phyloP scores from a whole-genome alignment of 2,329 filamentous ascomycete species.

The Chrysosporium queenslandicum region DNA sequence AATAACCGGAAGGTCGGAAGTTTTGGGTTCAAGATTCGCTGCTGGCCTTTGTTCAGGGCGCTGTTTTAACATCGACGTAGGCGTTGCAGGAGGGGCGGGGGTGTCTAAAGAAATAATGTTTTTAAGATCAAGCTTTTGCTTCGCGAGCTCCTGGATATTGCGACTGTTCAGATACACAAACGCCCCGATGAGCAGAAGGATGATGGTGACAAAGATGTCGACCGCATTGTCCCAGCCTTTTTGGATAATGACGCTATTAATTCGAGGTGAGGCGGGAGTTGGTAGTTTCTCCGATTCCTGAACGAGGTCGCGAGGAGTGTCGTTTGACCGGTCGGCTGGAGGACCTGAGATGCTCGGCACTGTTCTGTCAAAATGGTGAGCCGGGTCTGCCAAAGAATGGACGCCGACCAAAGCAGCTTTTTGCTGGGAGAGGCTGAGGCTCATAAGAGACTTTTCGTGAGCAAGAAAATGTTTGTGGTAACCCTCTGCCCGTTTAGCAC shows the following conservation, averaged over 20 bases:
- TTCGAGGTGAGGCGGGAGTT: slow-evolving; percentile 31
- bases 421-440: slow-evolving; percentile 39
- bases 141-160: slow-evolving; percentile 33
- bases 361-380: slow-evolving; percentile 27
- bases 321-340: slow-evolving; percentile 28
- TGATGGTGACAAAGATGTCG: slow-evolving; percentile 36
- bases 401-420: slow-evolving; percentile 59
- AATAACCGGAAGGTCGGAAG: background rate
- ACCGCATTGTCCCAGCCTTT: slow-evolving; percentile 38
- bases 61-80: slow-evolving; percentile 4
- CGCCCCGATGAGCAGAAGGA: slow-evolving; percentile 32
- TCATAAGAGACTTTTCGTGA: slow-evolving; percentile 31
- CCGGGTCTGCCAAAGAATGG: slow-evolving; percentile 50
- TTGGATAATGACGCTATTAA: slow-evolving; percentile 36
- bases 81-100: slow-evolving; percentile 2
- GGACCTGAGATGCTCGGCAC: slow-evolving; percentile 40
- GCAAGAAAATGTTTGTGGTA: slow-evolving; percentile 44
- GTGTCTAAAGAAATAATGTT: slow-evolving; percentile 32
- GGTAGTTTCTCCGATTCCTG: slow-evolving; percentile 30
- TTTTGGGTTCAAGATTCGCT: background rate
- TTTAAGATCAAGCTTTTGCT: slow-evolving; percentile 38
- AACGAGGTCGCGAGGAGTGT: slow-evolving; percentile 31
- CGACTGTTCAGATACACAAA: slow-evolving; percentile 38
- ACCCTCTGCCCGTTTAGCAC: slow-evolving; percentile 48
- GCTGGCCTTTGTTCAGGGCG: background rate